These are phyloP conservation scores for Scedosporium minutisporum DNA, from an alignment of 2,329 filamentous ascomycete genomes.

Conservation along the genomic window DNA sequence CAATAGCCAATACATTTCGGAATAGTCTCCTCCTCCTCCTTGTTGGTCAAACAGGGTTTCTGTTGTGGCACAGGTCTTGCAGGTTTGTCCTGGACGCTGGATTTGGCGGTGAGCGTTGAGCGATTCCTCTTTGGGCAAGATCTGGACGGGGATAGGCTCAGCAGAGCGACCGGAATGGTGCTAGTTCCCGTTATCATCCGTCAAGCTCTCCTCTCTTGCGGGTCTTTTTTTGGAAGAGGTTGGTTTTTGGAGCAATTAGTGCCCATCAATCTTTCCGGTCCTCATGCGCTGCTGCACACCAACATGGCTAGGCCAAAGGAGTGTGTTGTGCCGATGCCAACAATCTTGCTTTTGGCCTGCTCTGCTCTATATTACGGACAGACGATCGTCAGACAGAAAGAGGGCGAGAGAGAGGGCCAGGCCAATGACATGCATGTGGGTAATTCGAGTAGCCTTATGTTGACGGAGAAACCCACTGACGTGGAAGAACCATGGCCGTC, in stretches of 20 bases:
- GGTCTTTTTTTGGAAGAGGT: background rate
- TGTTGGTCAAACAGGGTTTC: background rate
- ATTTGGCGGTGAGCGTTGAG: constrained; percentile 6
- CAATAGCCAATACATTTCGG: background rate
- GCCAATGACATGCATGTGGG: background rate
- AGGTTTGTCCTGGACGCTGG: background rate
- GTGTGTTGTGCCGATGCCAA: background rate
- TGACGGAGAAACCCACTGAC: background rate
- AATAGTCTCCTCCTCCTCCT: background rate
- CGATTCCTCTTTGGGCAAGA: constrained; percentile 7
- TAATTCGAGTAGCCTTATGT: background rate
- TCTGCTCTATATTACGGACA: too few relatives aligned
- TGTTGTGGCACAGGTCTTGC: background rate
- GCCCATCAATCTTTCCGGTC: background rate
- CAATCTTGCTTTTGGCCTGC: background rate
- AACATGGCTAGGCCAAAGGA: background rate
- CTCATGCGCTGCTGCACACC: background rate
- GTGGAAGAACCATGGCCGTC: background rate
- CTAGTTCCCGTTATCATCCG: background rate
- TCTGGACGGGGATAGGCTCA: background rate
- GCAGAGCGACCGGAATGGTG: background rate
- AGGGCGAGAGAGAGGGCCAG: too few relatives aligned
- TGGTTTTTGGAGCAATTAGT: background rate
- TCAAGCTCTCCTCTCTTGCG: background rate
- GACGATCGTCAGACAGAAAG: too few relatives aligned